A percentile compares a stretch with the other conserved stretches of the same genome.
These are phyloP conservation scores for Coemansia interrupta DNA, from an alignment of 192 early-diverging fungal genomes.

Conservation along the genomic window DNA sequence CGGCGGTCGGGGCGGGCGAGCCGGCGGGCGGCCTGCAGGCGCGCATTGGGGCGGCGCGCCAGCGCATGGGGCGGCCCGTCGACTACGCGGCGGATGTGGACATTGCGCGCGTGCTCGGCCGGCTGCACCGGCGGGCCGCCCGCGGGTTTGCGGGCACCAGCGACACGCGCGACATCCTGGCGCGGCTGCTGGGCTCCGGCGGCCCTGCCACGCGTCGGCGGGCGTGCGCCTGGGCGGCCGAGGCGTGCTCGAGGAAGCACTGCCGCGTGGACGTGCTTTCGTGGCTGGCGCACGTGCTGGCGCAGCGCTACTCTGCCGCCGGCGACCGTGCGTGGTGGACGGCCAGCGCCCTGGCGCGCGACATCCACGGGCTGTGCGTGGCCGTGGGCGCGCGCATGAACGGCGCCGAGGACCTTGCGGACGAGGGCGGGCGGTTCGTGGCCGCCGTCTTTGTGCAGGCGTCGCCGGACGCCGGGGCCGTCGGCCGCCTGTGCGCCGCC, in stretches of 20 bases:
- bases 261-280: background rate
- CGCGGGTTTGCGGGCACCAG: background rate
- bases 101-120: slow-evolving; percentile 3
- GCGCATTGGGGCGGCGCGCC: no score
- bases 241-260: background rate
- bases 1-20: no score
- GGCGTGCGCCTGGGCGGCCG: slow-evolving; percentile 21
- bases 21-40: no score
- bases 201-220: no score
- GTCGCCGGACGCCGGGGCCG: background rate
- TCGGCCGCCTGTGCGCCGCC: no score
- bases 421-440: background rate
- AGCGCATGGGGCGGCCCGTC: background rate
- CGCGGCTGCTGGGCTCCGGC: slow-evolving; percentile 19
- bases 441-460: slow-evolving; percentile 3
- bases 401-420: background rate
- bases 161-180: slow-evolving; percentile 15
- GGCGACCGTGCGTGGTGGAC: background rate
- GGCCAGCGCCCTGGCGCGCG: background rate
- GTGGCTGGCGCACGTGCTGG: slow-evolving; percentile 12
- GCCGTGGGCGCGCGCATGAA: background rate
- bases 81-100: background rate
- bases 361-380: background rate
- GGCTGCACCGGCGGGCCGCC: slow-evolving; percentile 6
- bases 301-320: background rate